Percentiles rank a stretch among this genome's conserved stretches.
These are phyloP conservation scores for Chlamydomonas sp. DNA, from an alignment of 139 green algal species.

Conservation along the genomic window DNA sequence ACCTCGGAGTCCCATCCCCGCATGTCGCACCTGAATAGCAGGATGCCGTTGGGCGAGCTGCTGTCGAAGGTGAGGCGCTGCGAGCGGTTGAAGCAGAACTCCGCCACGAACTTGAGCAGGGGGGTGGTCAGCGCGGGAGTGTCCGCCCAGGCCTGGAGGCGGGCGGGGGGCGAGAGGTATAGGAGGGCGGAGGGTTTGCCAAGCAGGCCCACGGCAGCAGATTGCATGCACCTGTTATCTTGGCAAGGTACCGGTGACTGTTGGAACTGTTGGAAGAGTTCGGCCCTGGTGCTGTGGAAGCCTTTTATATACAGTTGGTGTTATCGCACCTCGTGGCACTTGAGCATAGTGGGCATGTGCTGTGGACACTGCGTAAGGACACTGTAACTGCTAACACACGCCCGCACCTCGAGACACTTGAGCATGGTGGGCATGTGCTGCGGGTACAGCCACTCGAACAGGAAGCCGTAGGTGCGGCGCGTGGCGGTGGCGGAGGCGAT, in stretches of 20 bases:
- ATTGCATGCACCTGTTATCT: neutral
- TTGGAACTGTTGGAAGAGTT: neutral
- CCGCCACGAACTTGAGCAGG: conserved; percentile 96
- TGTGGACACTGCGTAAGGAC: conserved; percentile 83
- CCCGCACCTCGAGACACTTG: conserved; percentile 67
- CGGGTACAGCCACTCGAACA: conserved; percentile 99
- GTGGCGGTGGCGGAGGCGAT: conserved; percentile 91
- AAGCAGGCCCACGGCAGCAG: neutral
- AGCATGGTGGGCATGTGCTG: conserved; percentile 85
- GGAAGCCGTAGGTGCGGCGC: conserved; percentile 79
- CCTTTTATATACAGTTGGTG: neutral
- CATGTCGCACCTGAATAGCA: conserved; percentile 81
- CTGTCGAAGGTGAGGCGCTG: conserved; percentile 95
- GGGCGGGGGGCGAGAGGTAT: conserved; percentile 4
- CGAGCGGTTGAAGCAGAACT: conserved; percentile 98
- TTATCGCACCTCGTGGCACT: conserved; percentile 66
- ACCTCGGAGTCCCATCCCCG: no score
- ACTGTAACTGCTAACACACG: neutral
- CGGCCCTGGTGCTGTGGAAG: neutral
- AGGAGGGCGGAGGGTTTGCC: neutral
- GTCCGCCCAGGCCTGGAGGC: conserved; percentile 88
- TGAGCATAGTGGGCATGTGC: conserved; percentile 85
- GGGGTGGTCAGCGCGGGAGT: conserved; percentile 84
- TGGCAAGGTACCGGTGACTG: neutral
- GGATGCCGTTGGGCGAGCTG: conserved; percentile 96